Base-by-base conservation (phyloP, 371 early-diverging fungal species). In the Rhizoclosmatium hyalinum region DNA sequence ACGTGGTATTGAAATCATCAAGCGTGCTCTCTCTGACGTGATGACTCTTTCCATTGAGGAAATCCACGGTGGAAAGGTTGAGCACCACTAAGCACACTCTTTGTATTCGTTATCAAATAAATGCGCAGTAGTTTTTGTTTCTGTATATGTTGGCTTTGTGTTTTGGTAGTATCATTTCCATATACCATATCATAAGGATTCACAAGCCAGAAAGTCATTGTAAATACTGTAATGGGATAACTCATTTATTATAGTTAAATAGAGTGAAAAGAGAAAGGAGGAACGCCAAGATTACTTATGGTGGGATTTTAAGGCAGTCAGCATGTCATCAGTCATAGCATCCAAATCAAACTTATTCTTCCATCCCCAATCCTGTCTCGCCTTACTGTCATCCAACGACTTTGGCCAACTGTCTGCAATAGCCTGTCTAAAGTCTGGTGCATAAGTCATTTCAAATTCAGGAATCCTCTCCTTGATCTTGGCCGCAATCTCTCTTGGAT, bases 1-100 rank as follows among this genome's bases (percentile, higher is more conserved):
- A 82, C 82, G 91, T 46, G 94, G 94, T 72, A 90, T 94, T 32
- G 85, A 89, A 19, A 95, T 96, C 73, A 96, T 98, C 78, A 90
- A 85, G 67, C 80, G 86, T 65, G 89, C 92, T 24, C 79, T 98
- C 53, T 78, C 79, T 45, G 95, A 96, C 42, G 80, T 85, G 39
- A 12, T 65, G 39, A 39, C 56, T 46, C 77, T 89, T 71, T 68
- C 68, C 43, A 53, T 80, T 12, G 63, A 62, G 43, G 84, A 85
- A 21, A 85, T 89, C 64, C 84, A 83, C n/a, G 86, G 83, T 39
- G 72, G 72, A 21, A 68, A 68, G n/a, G 62, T 62, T 39, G 61
- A 58, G 1, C 19, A 5, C 42, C 58, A 70, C 58, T 57, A 58
- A 54, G 12, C 44, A 24, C 12, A 17, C 24, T 21, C 19, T 10